phyloP scores from a whole-genome alignment of 495 filamentous ascomycete species.

The Neurospora sp. region DNA sequence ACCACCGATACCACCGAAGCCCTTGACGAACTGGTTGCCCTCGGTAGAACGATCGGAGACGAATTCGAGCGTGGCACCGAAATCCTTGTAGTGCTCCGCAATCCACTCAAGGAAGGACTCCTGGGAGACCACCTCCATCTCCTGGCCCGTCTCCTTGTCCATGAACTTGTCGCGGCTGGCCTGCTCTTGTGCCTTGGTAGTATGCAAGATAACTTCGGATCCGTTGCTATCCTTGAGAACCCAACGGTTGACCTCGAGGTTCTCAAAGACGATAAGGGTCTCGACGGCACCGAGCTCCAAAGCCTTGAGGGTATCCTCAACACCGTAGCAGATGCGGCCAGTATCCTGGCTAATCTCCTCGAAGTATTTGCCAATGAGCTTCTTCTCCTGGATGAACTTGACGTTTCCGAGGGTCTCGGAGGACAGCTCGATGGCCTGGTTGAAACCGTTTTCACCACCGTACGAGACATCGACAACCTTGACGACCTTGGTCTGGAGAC shows the following conservation, averaged over 20 bases:
- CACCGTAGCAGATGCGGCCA: constrained; percentile 91
- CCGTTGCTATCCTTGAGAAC: constrained; percentile 68
- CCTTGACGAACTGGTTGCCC: constrained; percentile 99
- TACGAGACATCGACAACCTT: constrained; percentile 98
- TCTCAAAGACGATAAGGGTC: constrained; percentile 94
- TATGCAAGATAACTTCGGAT: constrained; percentile 65
- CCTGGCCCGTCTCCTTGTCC: constrained; percentile 88
- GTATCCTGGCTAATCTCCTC: constrained; percentile 97
- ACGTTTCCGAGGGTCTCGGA: constrained; percentile 96
- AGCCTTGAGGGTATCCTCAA: constrained; percentile 97
- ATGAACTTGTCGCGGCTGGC: constrained; percentile 71
- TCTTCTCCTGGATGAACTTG: constrained; percentile 99
- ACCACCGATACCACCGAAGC: constrained; percentile 95
- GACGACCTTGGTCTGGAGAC: constrained; percentile 89
- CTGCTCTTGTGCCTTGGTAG: constrained; percentile 73
- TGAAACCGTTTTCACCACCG: constrained; percentile 98
- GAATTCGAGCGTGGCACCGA: constrained; percentile 92
- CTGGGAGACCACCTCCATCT: constrained; percentile 87
- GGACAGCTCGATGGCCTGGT: constrained; percentile 94
- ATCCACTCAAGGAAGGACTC: constrained; percentile 96
- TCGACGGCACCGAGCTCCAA: constrained; percentile 91
- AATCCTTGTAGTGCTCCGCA: constrained; percentile 94
- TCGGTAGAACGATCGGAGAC: constrained; percentile 94
- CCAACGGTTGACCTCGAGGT: constrained; percentile 88
- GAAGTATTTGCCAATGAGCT: constrained; percentile 96